phyloP scores from a whole-genome alignment of 495 filamentous ascomycete species.

The Viridothelium virens region DNA sequence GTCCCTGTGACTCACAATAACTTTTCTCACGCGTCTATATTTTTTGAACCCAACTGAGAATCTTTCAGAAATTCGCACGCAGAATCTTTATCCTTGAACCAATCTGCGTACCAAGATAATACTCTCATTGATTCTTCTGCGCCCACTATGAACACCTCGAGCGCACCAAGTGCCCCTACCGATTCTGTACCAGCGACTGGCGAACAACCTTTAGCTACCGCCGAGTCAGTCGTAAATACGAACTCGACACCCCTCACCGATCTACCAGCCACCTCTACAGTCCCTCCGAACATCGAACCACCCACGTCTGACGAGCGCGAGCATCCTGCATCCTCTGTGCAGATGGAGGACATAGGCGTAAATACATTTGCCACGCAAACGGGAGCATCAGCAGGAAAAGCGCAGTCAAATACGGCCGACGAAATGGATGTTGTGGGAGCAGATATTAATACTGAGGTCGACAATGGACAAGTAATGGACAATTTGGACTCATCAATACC shows the following conservation, averaged over 20 bases:
- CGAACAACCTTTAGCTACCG: neutral
- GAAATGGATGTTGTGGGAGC: neutral
- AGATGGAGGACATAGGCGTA: neutral
- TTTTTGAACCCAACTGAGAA: neutral
- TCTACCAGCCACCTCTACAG: neutral
- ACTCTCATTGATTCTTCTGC: neutral
- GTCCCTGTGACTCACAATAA: neutral
- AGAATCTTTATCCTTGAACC: constrained; percentile 7
- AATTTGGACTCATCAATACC: neutral
- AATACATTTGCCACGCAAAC: neutral
- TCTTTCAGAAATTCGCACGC: constrained; percentile 10
- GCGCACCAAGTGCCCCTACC: constrained; percentile 22
- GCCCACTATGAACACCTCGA: constrained; percentile 7
- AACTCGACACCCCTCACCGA: neutral
- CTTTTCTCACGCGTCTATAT: constrained; percentile 5
- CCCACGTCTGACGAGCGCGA: constrained; percentile 27
- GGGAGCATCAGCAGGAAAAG: neutral
- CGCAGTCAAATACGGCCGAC: neutral
- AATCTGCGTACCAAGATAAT: constrained; percentile 10
- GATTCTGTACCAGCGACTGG: constrained; percentile 18
- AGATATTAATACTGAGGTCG: neutral
- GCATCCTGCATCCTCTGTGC: constrained; percentile 15
- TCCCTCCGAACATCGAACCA: constrained; percentile 20
- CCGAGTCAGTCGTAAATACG: neutral
- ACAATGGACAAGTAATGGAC: neutral